phyloP scores from a whole-genome alignment of 306 rosid species.

The Rosa rugosa region DNA sequence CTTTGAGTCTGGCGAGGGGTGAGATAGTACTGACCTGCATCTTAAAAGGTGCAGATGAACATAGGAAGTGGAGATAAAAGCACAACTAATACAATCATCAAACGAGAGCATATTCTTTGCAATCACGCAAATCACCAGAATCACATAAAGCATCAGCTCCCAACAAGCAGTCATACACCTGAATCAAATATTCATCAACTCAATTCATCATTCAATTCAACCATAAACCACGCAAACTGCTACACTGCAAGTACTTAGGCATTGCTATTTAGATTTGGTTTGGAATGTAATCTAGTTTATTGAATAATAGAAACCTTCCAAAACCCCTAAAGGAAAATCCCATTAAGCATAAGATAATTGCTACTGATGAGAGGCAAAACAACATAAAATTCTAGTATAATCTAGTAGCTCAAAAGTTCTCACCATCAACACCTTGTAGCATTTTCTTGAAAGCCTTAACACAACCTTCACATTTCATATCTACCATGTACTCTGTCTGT shows the following conservation, averaged over 20 bases:
- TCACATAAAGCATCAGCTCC: constrained; percentile 95
- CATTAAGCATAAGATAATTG: not conserved
- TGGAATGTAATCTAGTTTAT: too few species aligned
- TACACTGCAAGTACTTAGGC: not conserved
- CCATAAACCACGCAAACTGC: constrained; percentile 32
- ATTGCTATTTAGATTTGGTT: too few species aligned
- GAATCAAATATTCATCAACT: constrained; percentile 91
- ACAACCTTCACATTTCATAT: constrained; percentile 91
- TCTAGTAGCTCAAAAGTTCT: constrained; percentile 8
- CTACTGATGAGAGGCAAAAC: not conserved
- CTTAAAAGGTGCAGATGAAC: constrained; percentile 43
- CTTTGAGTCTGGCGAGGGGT: too few species aligned
- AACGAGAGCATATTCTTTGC: constrained; percentile 84
- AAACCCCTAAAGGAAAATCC: constrained; percentile 43
- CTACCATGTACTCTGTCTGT: constrained; percentile 90
- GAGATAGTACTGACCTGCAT: not conserved
- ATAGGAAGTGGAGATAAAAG: constrained; percentile 57
- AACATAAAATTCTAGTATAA: not conserved
- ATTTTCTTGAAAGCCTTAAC: constrained; percentile 76
- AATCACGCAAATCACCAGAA: constrained; percentile 95
- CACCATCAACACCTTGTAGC: constrained; percentile 60
- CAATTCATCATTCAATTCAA: constrained; percentile 61
- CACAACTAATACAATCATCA: constrained; percentile 80
- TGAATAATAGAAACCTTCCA: too few species aligned
- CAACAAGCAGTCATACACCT: constrained; percentile 86